Conservation (phyloP, 2,329 filamentous ascomycete genomes). For the Neofusicoccum cordaticola region DNA sequence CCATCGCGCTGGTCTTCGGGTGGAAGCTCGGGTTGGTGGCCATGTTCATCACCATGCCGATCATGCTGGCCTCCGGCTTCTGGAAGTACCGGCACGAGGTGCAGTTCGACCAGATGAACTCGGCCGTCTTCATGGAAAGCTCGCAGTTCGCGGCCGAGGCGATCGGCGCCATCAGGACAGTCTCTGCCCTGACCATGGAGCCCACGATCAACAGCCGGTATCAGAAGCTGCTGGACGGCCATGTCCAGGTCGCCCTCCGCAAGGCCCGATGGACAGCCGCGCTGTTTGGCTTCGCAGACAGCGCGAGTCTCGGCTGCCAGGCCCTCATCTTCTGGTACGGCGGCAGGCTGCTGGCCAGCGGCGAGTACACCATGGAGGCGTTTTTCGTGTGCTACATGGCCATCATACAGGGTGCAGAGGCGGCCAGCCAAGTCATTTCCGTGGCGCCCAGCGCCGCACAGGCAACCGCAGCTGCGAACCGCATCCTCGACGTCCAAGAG, state of each 20-base stretch:
- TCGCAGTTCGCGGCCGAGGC: constrained; percentile 86
- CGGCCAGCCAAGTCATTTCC: constrained; percentile 81
- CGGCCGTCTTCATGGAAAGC: constrained; percentile 71
- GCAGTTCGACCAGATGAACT: neutral
- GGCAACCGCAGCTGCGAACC: constrained; percentile 73
- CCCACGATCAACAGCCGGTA: constrained; percentile 51
- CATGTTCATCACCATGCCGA: constrained; percentile 65
- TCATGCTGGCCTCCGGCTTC: constrained; percentile 54
- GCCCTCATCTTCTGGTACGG: constrained; percentile 94
- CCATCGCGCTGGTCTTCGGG: constrained; percentile 65
- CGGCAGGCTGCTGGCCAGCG: constrained; percentile 67
- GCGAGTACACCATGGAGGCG: constrained; percentile 73
- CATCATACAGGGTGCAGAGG: constrained; percentile 82
- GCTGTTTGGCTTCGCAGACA: constrained; percentile 79
- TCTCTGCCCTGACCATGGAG: constrained; percentile 83
- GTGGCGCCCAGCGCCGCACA: constrained; percentile 94
- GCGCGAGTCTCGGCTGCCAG: constrained; percentile 69
- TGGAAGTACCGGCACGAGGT: neutral
- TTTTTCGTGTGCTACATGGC: constrained; percentile 86
- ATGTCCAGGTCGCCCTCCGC: constrained; percentile 63
- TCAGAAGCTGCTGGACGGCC: constrained; percentile 20
- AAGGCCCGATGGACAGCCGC: constrained; percentile 22
- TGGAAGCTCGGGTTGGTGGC: constrained; percentile 85
- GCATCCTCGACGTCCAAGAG: constrained; percentile 62
- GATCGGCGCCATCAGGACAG: constrained; percentile 84